A percentile compares a stretch with the other conserved stretches of the same genome.
Conservation (phyloP, 805 yeast species). For the Schwanniomyces polymorphus region DNA sequence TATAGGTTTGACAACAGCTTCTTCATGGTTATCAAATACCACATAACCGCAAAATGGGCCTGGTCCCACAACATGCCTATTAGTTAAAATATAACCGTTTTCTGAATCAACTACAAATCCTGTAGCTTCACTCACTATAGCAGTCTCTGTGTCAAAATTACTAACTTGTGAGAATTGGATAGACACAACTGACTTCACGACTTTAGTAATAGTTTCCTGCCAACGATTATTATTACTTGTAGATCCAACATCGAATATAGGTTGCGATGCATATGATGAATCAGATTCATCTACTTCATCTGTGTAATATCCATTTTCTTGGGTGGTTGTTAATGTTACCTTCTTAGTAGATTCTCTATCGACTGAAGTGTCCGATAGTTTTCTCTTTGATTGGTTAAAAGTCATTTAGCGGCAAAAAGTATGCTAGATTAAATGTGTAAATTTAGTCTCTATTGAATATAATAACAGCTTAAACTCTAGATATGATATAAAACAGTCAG, state of each 20-base stretch:
- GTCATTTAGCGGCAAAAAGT: slow-evolving; percentile 5
- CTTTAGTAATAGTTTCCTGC: slow-evolving; percentile 79
- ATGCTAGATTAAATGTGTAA: background rate
- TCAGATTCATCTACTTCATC: slow-evolving; percentile 6
- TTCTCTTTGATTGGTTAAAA: slow-evolving; percentile 8
- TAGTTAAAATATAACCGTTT: slow-evolving; percentile 82
- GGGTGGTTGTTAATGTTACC: background rate
- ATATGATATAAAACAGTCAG: background rate
- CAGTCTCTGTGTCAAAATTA: slow-evolving; percentile 81
- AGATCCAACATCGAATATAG: slow-evolving; percentile 12
- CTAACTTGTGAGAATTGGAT: slow-evolving; percentile 87
- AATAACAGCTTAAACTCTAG: no score
- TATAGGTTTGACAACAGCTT: slow-evolving; percentile 79
- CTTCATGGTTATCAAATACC: slow-evolving; percentile 93
- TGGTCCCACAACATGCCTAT: slow-evolving; percentile 93
- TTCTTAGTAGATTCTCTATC: slow-evolving; percentile 3
- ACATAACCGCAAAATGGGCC: slow-evolving; percentile 93
- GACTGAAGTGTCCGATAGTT: slow-evolving; percentile 5
- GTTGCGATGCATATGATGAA: slow-evolving; percentile 2
- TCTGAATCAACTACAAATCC: slow-evolving; percentile 89
- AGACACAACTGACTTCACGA: slow-evolving; percentile 84
- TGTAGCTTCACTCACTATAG: slow-evolving; percentile 86
- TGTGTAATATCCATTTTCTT: slow-evolving; percentile 12
- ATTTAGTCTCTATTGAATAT: background rate
- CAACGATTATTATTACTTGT: slow-evolving; percentile 39